Base-by-base conservation (phyloP, 768 basidiomycete genomes). In the Phylloporus rhodoxanthus region DNA sequence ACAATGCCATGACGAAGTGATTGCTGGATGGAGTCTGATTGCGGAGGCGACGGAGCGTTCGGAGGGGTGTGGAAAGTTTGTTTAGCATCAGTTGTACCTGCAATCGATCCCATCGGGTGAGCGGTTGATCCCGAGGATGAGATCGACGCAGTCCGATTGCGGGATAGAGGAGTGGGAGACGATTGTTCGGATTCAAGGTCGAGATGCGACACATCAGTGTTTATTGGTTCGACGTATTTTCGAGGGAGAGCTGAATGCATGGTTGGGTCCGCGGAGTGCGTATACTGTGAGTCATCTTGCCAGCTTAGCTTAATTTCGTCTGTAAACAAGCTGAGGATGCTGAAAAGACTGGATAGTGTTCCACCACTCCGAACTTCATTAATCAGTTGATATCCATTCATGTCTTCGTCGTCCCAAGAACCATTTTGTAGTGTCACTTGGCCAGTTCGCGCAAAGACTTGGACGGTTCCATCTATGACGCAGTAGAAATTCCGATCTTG, bases 281-380 rank as follows among this genome's bases (percentile, higher is more conserved):
- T 28, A 14, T 34, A 43, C 20, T 65, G 54, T 25, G 57, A 70
- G 29, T 80, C 80, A 54, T 89, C 85, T 66, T 92, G 86, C 92
- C 95, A 98, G 54, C 88, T 87, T 66, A 91, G 82, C 65, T 87
- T 85, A 53, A 92, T 82, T 63, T 92, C 84, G 68, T 97, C 95
- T 5, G 96, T 99, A 72, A 99, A 98, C 41, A 99, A 79, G 54
- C 87, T 87, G 42, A 99, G 78, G 65, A 99, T 99, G 6, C 93
- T 97, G 71, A 99, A 99, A 34, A 98, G 75, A 61, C 91, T 94
- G 21, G 91, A 95, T 11, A 99, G 73, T 0, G 93, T 99, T 17
- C 96, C 96, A 5, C 96, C 95, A 28, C 85, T 89, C 43, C 91
- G 85, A 25, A 99, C 96, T 71, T 97, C 92, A 63, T 98, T 99